Evolutionary conservation across 768 basidiomycete species (phyloP).

Genomic region (Leccinum longicurvipes): DNA sequence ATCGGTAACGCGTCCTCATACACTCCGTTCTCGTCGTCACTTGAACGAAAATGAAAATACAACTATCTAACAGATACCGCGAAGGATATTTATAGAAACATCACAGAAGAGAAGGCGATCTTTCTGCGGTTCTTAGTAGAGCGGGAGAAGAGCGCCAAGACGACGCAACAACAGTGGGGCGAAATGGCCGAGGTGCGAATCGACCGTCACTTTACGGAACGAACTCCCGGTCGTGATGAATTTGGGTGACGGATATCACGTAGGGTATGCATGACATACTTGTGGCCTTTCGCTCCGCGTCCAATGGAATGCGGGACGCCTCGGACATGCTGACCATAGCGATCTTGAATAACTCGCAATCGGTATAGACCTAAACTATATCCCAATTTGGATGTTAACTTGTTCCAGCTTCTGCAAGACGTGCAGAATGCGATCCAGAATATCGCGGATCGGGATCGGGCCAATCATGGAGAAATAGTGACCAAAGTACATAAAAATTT

Average conservation of each 20-base stretch:
- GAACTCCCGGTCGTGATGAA: not conserved
- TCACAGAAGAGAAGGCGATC: conserved; percentile 53
- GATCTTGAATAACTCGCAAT: conserved; percentile 17
- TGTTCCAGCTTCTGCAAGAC: conserved; percentile 23
- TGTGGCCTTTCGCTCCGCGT: conserved; percentile 15
- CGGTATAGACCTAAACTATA: conserved; percentile 11
- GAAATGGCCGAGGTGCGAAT: conserved; percentile 23
- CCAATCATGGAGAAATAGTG: conserved; percentile 18
- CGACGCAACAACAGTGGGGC: conserved; percentile 31
- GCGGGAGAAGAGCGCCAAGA: conserved; percentile 39
- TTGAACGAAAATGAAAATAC: not conserved
- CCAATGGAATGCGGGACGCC: conserved; percentile 16
- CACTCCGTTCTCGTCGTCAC: conserved; percentile 10
- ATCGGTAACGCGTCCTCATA: conserved; percentile 46
- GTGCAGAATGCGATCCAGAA: conserved; percentile 16
- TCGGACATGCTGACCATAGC: conserved; percentile 19
- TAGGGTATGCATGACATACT: conserved; percentile 32
- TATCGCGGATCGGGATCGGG: conserved; percentile 20
- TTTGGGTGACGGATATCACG: not conserved
- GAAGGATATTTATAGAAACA: conserved; percentile 63
- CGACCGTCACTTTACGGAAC: conserved; percentile 1
- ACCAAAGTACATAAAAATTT: conserved; percentile 19
- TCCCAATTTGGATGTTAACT: conserved; percentile 4
- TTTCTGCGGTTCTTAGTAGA: conserved; percentile 45
- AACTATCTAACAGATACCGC: conserved; percentile 49